A percentile compares a stretch with the other conserved stretches of the same genome.
phyloP scores from a whole-genome alignment of 2,329 filamentous ascomycete genomes.

The Epichloe hybrida region DNA sequence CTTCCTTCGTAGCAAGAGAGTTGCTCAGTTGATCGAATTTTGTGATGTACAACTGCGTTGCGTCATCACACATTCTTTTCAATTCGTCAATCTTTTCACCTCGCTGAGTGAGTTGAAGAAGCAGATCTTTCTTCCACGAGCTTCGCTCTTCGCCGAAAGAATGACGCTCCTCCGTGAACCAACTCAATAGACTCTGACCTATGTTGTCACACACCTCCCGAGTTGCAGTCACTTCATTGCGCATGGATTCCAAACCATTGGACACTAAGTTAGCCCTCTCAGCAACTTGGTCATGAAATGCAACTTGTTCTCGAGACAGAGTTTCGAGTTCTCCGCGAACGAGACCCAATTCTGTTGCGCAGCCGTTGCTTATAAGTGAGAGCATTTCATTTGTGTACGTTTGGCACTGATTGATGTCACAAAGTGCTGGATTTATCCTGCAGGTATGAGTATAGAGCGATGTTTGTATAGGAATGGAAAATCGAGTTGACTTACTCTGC shows the following conservation, averaged over 20 bases:
- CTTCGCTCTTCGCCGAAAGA: not conserved
- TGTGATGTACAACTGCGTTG: not conserved
- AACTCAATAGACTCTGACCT: not conserved
- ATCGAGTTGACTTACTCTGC: slow-evolving; percentile 1
- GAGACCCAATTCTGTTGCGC: slow-evolving; percentile 1
- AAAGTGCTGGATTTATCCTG: slow-evolving; percentile 4
- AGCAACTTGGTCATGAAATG: slow-evolving; percentile 5
- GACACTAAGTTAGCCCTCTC: not conserved
- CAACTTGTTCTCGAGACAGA: slow-evolving; percentile 6
- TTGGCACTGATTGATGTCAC: slow-evolving; percentile 1
- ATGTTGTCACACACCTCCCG: not conserved
- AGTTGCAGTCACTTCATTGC: not conserved
- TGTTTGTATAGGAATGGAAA: not conserved
- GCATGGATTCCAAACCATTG: not conserved
- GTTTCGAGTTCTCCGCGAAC: slow-evolving; percentile 1
- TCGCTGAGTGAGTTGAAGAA: not conserved
- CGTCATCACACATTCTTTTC: not conserved
- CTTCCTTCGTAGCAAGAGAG: slow-evolving; percentile 2
- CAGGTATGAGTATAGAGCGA: not conserved
- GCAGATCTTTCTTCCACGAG: slow-evolving; percentile 1
- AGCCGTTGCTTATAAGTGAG: slow-evolving; percentile 1
- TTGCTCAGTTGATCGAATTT: slow-evolving; percentile 2
- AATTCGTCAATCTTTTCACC: slow-evolving; percentile 1
- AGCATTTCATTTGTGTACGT: slow-evolving; percentile 1
- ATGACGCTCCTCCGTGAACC: not conserved